phyloP scores from a whole-genome alignment of 2,329 filamentous ascomycete genomes.

The Leptographium flavum region DNA sequence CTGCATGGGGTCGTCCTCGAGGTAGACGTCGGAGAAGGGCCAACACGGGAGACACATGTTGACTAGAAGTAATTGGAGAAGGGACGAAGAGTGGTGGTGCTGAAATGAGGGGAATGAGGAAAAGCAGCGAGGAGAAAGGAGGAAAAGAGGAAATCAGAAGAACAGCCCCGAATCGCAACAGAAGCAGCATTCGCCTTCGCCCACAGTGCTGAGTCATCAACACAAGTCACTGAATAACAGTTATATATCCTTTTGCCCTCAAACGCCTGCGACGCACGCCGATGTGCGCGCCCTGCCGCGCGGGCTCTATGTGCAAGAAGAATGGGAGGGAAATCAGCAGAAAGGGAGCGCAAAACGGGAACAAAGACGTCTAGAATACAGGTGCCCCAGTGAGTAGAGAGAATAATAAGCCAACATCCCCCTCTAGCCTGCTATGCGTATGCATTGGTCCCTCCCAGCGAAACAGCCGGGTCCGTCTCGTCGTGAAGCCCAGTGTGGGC shows the following conservation, averaged over 20 bases:
- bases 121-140: too few relatives aligned
- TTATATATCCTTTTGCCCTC: not conserved
- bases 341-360: slow-evolving; percentile 1
- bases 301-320: slow-evolving; percentile 5
- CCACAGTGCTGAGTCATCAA: not conserved
- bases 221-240: not conserved
- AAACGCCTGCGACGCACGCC: slow-evolving; percentile 8
- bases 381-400: slow-evolving; percentile 9
- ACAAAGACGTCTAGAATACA: slow-evolving; percentile 3
- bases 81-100: not conserved
- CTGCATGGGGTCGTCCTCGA: slow-evolving; percentile 17
- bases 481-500: not conserved
- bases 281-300: slow-evolving; percentile 7
- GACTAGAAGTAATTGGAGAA: not conserved
- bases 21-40: slow-evolving; percentile 17
- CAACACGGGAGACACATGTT: slow-evolving; percentile 42
- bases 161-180: too few relatives aligned
- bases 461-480: not conserved
- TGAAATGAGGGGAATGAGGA: too few relatives aligned
- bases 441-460: not conserved
- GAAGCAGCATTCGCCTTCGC: too few relatives aligned
- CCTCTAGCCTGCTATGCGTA: not conserved
- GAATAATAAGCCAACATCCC: not conserved
- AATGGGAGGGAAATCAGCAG: not conserved
- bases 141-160: too few relatives aligned